A percentile compares a stretch with the other conserved stretches of the same genome.
phyloP scores from a whole-genome alignment of 208 protist species.

The Leishmania turanica region DNA sequence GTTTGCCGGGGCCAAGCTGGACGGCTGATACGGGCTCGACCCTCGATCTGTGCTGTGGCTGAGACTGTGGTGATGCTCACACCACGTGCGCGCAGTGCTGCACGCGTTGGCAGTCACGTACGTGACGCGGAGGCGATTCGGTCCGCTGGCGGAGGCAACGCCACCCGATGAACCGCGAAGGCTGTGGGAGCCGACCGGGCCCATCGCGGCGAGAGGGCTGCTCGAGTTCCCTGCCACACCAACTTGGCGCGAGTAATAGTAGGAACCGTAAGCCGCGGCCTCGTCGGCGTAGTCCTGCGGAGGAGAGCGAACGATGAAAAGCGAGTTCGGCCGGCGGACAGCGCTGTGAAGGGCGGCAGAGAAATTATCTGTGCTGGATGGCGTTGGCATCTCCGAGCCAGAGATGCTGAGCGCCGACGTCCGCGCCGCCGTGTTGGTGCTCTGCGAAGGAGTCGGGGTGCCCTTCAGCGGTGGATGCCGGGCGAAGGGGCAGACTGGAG shows the following conservation, averaged over 20 bases:
- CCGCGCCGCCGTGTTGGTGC: slow-evolving; percentile 19
- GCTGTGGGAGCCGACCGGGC: not conserved
- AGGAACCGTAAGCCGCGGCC: not conserved
- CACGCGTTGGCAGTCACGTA: slow-evolving; percentile 23
- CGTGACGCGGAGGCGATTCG: slow-evolving; percentile 17
- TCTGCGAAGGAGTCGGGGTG: slow-evolving; percentile 8
- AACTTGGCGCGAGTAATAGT: slow-evolving; percentile 14
- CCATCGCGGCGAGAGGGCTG: not conserved
- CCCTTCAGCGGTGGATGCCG: slow-evolving; percentile 17
- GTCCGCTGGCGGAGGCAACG: not conserved
- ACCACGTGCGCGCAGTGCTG: not conserved
- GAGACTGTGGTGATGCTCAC: not conserved
- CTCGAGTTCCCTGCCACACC: not conserved
- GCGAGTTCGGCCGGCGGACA: slow-evolving; percentile 16
- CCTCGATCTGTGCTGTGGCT: slow-evolving; percentile 5
- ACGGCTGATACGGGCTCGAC: not conserved
- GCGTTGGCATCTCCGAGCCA: slow-evolving; percentile 27
- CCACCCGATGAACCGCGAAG: not conserved
- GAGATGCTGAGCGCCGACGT: slow-evolving; percentile 25
- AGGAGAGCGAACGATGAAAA: slow-evolving; percentile 20
- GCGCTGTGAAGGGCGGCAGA: not conserved
- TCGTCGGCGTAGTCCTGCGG: slow-evolving; percentile 12
- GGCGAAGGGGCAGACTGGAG: not conserved
- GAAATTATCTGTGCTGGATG: slow-evolving; percentile 14
- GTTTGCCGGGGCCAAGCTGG: not conserved